These are phyloP conservation scores for Rhamnella rubrinervis DNA, from an alignment of 331 rosid species.

Conservation along the genomic window DNA sequence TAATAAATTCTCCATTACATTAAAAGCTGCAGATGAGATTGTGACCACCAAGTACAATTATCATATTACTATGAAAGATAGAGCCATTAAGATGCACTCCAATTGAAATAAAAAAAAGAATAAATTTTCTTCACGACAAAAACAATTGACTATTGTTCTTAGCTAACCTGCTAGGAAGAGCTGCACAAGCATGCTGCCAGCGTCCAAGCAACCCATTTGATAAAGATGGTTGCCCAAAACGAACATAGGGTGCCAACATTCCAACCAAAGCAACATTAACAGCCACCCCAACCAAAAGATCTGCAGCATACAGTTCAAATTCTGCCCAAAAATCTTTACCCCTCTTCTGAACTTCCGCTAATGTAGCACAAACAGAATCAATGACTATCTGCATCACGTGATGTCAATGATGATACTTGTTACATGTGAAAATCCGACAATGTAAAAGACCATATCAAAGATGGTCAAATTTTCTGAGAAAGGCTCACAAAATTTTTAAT, in stretches of 20 bases:
- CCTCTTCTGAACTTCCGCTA: conserved; percentile 91
- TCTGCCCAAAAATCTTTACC: conserved; percentile 97
- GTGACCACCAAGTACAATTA: not conserved
- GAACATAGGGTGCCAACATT: conserved; percentile 89
- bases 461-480: not conserved
- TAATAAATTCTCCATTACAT: not conserved
- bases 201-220: conserved; percentile 77
- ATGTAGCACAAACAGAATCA: conserved; percentile 94
- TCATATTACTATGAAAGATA: not conserved
- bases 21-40: not conserved
- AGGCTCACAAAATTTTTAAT: too few species aligned
- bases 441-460: not conserved
- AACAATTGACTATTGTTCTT: not conserved
- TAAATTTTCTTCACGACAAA: not conserved
- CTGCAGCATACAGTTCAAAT: conserved; percentile 94
- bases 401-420: conserved; percentile 10
- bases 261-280: conserved; percentile 95
- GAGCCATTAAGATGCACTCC: not conserved
- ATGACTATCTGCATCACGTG: conserved; percentile 61
- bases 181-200: conserved; percentile 62
- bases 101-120: not conserved
- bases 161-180: conserved; percentile 94
- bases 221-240: conserved; percentile 71
- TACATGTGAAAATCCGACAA: not conserved
- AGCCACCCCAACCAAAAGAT: conserved; percentile 83